These are phyloP conservation scores for Lipomyces starkeyi DNA, from an alignment of 805 yeast species.

Conservation along the genomic window DNA sequence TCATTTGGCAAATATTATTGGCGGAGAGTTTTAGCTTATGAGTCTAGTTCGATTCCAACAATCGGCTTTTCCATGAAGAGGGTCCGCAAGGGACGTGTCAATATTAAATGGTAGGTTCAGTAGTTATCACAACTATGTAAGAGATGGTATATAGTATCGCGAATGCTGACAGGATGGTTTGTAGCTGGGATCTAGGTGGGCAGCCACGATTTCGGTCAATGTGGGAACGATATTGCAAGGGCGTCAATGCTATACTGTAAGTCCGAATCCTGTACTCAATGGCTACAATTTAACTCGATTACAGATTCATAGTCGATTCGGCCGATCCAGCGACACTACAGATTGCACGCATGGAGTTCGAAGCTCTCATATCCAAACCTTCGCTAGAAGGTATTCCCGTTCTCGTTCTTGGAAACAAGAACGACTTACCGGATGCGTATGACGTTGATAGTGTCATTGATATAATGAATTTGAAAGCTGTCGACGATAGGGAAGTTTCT, in stretches of 20 bases:
- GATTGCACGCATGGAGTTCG: constrained; percentile 46
- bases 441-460: constrained; percentile 46
- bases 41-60: constrained; percentile 47
- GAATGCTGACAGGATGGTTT: neutral
- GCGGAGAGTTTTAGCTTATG: too few relatives aligned
- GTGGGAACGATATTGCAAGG: constrained; percentile 51
- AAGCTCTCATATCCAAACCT: constrained; percentile 43
- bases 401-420: constrained; percentile 48
- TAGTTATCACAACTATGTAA: neutral
- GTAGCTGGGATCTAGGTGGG: constrained; percentile 50
- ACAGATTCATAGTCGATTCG: constrained; percentile 47
- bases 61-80: constrained; percentile 50
- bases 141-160: neutral
- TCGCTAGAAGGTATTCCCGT: constrained; percentile 46
- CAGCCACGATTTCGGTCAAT: constrained; percentile 49
- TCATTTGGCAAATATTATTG: neutral
- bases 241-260: constrained; percentile 47
- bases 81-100: constrained; percentile 46
- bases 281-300: neutral
- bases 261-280: constrained; percentile 15
- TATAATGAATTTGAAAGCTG: constrained; percentile 43
- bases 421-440: constrained; percentile 45
- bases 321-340: constrained; percentile 46
- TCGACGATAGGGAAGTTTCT: constrained; percentile 46
- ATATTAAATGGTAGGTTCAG: constrained; percentile 45